A percentile compares a stretch with the other conserved stretches of the same genome.
These are phyloP conservation scores for Yarrowia alimentaria DNA, from an alignment of 805 yeast genomes.

Conservation along the genomic window DNA sequence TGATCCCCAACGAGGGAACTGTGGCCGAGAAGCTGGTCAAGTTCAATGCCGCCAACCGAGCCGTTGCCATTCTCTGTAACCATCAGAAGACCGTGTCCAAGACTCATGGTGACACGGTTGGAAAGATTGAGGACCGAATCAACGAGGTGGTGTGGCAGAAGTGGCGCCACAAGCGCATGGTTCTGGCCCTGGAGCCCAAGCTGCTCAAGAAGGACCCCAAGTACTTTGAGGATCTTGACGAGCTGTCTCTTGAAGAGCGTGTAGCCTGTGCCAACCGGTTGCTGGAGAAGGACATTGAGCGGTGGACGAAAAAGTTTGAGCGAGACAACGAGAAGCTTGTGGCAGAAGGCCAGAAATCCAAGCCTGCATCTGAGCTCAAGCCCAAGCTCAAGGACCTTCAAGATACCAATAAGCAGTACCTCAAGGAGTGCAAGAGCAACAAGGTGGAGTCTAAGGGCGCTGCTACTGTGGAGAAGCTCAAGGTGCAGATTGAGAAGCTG, in stretches of 20 bases:
- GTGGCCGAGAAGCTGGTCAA: slow-evolving; percentile 82
- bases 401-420: slow-evolving; percentile 45
- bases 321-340: slow-evolving; percentile 75
- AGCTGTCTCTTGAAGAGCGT: slow-evolving; percentile 64
- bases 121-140: slow-evolving; percentile 71
- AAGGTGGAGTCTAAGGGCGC: slow-evolving; percentile 53
- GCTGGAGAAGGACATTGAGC: slow-evolving; percentile 64
- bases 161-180: slow-evolving; percentile 67
- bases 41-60: slow-evolving; percentile 92
- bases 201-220: slow-evolving; percentile 50
- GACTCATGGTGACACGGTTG: slow-evolving; percentile 76
- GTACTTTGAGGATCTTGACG: slow-evolving; percentile 67
- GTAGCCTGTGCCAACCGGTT: slow-evolving; percentile 56
- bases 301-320: slow-evolving; percentile 59
- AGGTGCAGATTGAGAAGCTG: slow-evolving; percentile 72
- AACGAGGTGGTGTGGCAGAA: slow-evolving; percentile 84
- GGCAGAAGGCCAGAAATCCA: slow-evolving; percentile 53
- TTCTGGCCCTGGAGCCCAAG: slow-evolving; percentile 60
- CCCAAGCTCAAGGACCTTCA: slow-evolving; percentile 55
- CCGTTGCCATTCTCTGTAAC: slow-evolving; percentile 93
- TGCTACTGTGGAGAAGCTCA: too few species aligned
- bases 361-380: slow-evolving; percentile 56
- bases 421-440: slow-evolving; percentile 57
- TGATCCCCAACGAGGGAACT: slow-evolving; percentile 81
- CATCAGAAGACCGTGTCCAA: slow-evolving; percentile 93